Conservation (phyloP, 1,284 basidiomycete genomes). For the Fistulina hepatica region DNA sequence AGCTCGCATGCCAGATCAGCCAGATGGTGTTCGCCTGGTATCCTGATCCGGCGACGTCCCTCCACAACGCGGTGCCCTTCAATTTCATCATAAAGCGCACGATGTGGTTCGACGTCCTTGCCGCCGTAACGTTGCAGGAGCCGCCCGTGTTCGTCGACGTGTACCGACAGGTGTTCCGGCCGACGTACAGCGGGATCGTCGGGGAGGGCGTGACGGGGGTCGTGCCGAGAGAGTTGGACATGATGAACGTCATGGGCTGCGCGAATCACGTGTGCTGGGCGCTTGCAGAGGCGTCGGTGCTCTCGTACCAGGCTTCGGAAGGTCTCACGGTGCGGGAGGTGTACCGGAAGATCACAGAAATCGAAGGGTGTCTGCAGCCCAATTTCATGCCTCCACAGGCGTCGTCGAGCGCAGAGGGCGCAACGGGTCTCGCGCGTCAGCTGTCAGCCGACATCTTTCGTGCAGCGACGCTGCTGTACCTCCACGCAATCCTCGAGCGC, state of each 20-base stretch:
- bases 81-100: slow-evolving; percentile 70
- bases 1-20: slow-evolving; percentile 33
- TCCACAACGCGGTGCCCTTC: slow-evolving; percentile 36
- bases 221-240: too few species aligned
- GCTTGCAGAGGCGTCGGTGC: slow-evolving; percentile 58
- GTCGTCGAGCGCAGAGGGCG: slow-evolving; percentile 13
- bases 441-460: slow-evolving; percentile 64
- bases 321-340: slow-evolving; percentile 27
- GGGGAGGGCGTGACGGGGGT: slow-evolving; percentile 23
- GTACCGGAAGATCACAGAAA: slow-evolving; percentile 42
- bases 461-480: slow-evolving; percentile 58
- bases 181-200: slow-evolving; percentile 28
- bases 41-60: slow-evolving; percentile 22
- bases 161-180: slow-evolving; percentile 47
- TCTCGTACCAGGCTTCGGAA: slow-evolving; percentile 62
- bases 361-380: slow-evolving; percentile 39
- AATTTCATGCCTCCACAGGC: slow-evolving; percentile 37
- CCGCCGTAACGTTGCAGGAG: slow-evolving; percentile 53
- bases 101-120: slow-evolving; percentile 79
- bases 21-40: too few species aligned
- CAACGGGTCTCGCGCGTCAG: slow-evolving; percentile 32
- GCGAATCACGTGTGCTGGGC: slow-evolving; percentile 69
- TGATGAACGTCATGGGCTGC: slow-evolving; percentile 79
- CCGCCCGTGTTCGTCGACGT: slow-evolving; percentile 45
- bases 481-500: slow-evolving; percentile 60